A percentile compares a stretch with the other conserved stretches of the same genome.
phyloP scores from a whole-genome alignment of 208 protist genomes.

The Trichomonas tenax region DNA sequence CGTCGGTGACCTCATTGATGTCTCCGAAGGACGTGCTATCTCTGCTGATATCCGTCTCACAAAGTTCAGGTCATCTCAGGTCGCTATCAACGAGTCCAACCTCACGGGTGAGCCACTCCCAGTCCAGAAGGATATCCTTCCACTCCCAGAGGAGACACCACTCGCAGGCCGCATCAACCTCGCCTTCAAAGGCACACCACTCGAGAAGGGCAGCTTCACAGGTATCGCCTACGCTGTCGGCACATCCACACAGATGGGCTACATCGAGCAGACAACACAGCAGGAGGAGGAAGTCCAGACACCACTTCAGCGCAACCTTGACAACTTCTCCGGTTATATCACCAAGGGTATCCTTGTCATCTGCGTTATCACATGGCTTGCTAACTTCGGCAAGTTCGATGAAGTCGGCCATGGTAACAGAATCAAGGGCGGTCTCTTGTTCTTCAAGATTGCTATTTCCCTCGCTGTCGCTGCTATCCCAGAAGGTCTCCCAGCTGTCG shows the following conservation, averaged over 20 bases:
- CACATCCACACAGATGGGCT: constrained; percentile 66
- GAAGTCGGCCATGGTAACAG: constrained; percentile 49
- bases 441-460: constrained; percentile 82
- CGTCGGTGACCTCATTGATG: constrained; percentile 72
- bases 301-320: constrained; percentile 76
- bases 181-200: constrained; percentile 52
- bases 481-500: constrained; percentile 82
- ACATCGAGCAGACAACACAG: constrained; percentile 63
- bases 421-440: constrained; percentile 59
- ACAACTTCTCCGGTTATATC: constrained; percentile 75
- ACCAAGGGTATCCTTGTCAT: constrained; percentile 55
- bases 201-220: constrained; percentile 63
- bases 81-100: constrained; percentile 53
- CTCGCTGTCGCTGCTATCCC: constrained; percentile 92
- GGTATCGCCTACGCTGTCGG: constrained; percentile 76
- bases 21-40: constrained; percentile 72
- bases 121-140: constrained; percentile 40
- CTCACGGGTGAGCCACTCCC: constrained; percentile 70
- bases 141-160: neutral
- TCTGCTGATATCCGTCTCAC: constrained; percentile 75
- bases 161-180: constrained; percentile 37
- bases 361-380: constrained; percentile 53
- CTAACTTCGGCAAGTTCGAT: constrained; percentile 62
- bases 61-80: constrained; percentile 49
- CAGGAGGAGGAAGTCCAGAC: constrained; percentile 57